Percentiles rank a stretch among this genome's conserved stretches.
These are phyloP conservation scores for Lophiostoma macrostomum DNA, from an alignment of 495 filamentous ascomycete species.

Conservation along the genomic window DNA sequence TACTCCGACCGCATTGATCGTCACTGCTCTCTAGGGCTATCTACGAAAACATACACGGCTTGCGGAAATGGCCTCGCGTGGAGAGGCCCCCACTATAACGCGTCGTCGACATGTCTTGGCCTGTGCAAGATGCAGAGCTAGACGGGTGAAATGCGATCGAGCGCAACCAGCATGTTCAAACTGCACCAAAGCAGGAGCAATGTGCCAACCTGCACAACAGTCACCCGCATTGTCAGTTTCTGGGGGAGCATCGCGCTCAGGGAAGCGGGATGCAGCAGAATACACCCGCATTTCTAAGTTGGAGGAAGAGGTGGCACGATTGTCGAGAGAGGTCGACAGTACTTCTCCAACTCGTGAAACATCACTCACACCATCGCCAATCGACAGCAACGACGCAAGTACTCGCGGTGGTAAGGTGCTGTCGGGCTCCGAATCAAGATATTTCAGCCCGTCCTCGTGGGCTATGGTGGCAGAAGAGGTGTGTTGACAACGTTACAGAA, in stretches of 20 bases:
- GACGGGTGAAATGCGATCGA: slow-evolving; percentile 29
- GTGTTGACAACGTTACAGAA: neutral
- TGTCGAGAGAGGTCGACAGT: slow-evolving; percentile 22
- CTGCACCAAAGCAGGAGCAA: slow-evolving; percentile 20
- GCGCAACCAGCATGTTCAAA: slow-evolving; percentile 27
- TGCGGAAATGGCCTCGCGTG: too few relatives aligned
- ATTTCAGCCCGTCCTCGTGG: slow-evolving; percentile 26
- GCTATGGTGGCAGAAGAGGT: slow-evolving; percentile 21
- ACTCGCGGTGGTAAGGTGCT: neutral
- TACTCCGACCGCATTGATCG: too few relatives aligned
- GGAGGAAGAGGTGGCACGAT: slow-evolving; percentile 22
- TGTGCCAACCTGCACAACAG: slow-evolving; percentile 18
- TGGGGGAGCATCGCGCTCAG: slow-evolving; percentile 2
- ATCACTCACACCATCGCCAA: slow-evolving; percentile 9
- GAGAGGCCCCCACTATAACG: slow-evolving; percentile 24
- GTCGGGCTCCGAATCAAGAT: neutral
- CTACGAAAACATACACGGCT: too few relatives aligned
- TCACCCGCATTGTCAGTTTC: neutral
- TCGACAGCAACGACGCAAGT: neutral
- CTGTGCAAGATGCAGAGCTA: slow-evolving; percentile 27
- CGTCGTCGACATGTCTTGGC: slow-evolving; percentile 23
- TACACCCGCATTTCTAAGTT: slow-evolving; percentile 5
- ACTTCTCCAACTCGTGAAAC: slow-evolving; percentile 22
- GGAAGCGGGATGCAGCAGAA: slow-evolving; percentile 11
- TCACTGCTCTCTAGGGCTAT: too few relatives aligned